Conservation (phyloP, 108 stramenopile genomes). For the Schizochytrium sp. region DNA sequence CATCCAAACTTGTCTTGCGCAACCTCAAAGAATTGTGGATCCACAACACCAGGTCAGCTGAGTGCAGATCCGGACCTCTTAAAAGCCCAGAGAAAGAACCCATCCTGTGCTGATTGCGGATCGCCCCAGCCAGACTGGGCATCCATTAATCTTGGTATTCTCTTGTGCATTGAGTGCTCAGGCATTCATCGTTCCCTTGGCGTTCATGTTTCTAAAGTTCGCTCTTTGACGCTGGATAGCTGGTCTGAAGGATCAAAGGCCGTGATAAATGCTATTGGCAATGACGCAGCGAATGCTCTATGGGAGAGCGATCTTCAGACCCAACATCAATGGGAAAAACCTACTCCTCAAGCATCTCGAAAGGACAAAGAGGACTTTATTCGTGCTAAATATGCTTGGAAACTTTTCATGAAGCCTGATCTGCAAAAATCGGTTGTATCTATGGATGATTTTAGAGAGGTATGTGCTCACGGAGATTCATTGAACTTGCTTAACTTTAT, state of each 20-base stretch:
- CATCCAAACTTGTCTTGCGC: no score
- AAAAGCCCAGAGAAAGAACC: slow-evolving; percentile 64
- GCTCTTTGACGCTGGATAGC: slow-evolving; percentile 68
- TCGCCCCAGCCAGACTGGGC: slow-evolving; percentile 73
- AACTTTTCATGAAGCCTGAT: background rate
- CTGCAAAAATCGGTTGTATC: background rate
- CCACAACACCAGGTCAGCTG: background rate
- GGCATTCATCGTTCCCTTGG: slow-evolving; percentile 76
- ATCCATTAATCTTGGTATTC: slow-evolving; percentile 70
- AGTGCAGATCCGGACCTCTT: slow-evolving; percentile 3
- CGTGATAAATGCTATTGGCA: slow-evolving; percentile 66
- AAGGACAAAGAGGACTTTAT: slow-evolving; percentile 66
- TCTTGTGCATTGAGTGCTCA: slow-evolving; percentile 78
- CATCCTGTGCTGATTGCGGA: slow-evolving; percentile 74
- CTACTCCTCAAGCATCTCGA: slow-evolving; percentile 54
- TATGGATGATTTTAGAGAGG: background rate
- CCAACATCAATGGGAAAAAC: background rate
- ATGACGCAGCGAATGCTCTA: slow-evolving; percentile 63
- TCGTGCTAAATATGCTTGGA: slow-evolving; percentile 70
- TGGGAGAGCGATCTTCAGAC: slow-evolving; percentile 61
- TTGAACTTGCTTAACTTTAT: background rate
- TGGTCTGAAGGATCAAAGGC: slow-evolving; percentile 62
- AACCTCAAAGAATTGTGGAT: no score
- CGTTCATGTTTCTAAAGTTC: slow-evolving; percentile 74
- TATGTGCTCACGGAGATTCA: background rate